Evolutionary conservation across 768 basidiomycete species (phyloP), one percentile per base, ranked within the genome.

Genomic region (Amyloporia xantha): DNA sequence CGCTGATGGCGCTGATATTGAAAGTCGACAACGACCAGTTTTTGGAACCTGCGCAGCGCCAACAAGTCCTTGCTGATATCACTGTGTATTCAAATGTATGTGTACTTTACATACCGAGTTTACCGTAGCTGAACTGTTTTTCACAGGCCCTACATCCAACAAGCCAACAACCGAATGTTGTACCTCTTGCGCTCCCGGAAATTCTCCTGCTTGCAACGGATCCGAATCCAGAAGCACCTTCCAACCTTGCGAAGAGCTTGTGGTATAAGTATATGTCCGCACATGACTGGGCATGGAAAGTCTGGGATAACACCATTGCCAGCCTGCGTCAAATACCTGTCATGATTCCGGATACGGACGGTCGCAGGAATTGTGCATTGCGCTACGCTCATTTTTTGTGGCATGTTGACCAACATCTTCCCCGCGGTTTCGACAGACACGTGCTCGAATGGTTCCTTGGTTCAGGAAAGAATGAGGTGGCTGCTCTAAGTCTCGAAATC

Each of bases 241-340:
- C 81, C 1, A 74, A 76, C 41, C 77, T 91, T 19, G 88, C 87
- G 0, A 85, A 84, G 55, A 76, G 76, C 40, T 69, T 91, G 12
- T 91, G 89, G 89, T 85, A 86, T 64, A 85, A 86, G 60, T 90
- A 90, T 56, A 79, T 84, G 37, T 78, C 77, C 13, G 78, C 86
- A 0, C 58, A 65, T 12, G 78, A 87, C 56, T 90, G 88, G 86
- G 86, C 77, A 1, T 84, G 80, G 79, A 84, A 82, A 56, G 84
- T 85, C 17, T 91, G 88, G 88, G 86, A 90, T 60, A 90, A 86
- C 57, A 79, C 83, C 1, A 72, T 91, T 38, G 79, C 84, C 5
- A 83, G 82, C 44, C 69, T 91, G 38, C 84, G 82, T 37, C 83
- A 85, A 60, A 72, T 86, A 38, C 78, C 82, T 5, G 63, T 66